phyloP scores from a whole-genome alignment of 164 flowering plant species.

The Pachysandra terminalis region DNA sequence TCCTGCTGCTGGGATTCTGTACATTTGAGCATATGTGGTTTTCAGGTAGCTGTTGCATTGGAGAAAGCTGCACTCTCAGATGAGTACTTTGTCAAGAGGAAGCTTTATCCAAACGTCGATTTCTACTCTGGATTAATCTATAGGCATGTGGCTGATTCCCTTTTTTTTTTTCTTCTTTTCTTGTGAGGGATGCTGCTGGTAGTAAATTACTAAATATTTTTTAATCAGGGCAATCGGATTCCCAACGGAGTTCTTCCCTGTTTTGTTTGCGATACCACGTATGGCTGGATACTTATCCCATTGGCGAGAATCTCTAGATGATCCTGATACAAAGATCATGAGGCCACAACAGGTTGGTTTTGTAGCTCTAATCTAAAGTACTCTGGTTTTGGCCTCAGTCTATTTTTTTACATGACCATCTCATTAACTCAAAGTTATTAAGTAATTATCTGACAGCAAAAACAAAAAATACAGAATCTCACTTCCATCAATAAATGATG shows the following conservation, averaged over 20 bases:
- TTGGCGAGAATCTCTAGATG: slow-evolving; percentile 97
- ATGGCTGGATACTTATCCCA: too few relatives aligned
- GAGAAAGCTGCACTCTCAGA: too few relatives aligned
- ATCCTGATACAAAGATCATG: slow-evolving; percentile 98
- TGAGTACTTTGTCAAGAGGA: slow-evolving; percentile 88
- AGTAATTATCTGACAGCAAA: too few relatives aligned
- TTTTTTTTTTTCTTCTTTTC: background rate
- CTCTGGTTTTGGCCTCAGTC: too few relatives aligned
- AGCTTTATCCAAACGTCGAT: slow-evolving; percentile 97
- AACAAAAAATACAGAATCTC: too few relatives aligned
- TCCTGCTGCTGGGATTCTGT: too few relatives aligned
- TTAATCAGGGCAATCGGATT: slow-evolving; percentile 92
- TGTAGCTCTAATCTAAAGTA: background rate
- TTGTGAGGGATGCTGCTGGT: background rate
- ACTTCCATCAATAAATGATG: too few relatives aligned
- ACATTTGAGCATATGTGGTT: too few relatives aligned
- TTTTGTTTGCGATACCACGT: slow-evolving; percentile 95
- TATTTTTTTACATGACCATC: too few relatives aligned
- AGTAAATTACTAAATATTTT: background rate
- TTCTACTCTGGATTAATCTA: slow-evolving; percentile 98
- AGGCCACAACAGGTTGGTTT: slow-evolving; percentile 88
- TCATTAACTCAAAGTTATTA: too few relatives aligned
- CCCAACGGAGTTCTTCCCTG: slow-evolving; percentile 94
- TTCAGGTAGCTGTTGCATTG: slow-evolving; percentile 97
- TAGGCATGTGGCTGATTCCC: slow-evolving; percentile 42